Evolutionary conservation across 805 yeast genomes (phyloP).

Genomic region (Torulaspora indica): DNA sequence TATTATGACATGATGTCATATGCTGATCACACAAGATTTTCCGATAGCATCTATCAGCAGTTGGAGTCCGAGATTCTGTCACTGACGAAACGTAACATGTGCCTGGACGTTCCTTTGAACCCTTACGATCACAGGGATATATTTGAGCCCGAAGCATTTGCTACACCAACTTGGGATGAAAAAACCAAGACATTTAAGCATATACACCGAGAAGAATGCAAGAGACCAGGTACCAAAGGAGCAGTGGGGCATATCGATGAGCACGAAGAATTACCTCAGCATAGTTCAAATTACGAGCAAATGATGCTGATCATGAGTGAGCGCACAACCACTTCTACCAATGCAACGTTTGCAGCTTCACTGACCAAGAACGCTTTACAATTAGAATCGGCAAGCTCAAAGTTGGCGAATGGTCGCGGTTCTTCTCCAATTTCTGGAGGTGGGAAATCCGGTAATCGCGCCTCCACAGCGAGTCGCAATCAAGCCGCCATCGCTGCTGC

Average conservation of each 20-base stretch:
- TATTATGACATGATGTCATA: conserved; percentile 83
- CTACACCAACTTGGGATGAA: conserved; percentile 45
- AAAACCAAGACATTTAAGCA: conserved; percentile 34
- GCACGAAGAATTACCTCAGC: conserved; percentile 69
- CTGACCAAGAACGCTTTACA: conserved; percentile 29
- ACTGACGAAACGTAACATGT: conserved; percentile 70
- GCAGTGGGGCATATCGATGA: conserved; percentile 45
- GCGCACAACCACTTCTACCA: conserved; percentile 37
- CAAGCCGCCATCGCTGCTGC: conserved; percentile 37
- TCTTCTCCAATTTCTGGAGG: conserved; percentile 10
- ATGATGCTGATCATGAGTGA: conserved; percentile 71
- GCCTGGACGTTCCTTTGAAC: conserved; percentile 67
- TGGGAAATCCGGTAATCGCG: conserved; percentile 16
- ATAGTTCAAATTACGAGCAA: conserved; percentile 82
- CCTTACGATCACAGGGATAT: conserved; percentile 50
- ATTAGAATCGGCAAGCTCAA: conserved; percentile 13
- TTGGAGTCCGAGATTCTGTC: conserved; percentile 86
- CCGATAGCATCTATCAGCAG: conserved; percentile 70
- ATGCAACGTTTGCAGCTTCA: conserved; percentile 39
- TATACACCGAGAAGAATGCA: conserved; percentile 40
- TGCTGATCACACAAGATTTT: conserved; percentile 74
- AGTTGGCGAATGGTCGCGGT: conserved; percentile 7
- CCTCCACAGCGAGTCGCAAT: conserved; percentile 34
- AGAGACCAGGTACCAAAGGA: conserved; percentile 37
- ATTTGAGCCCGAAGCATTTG: conserved; percentile 27